Evolutionary conservation across 106 monocot species (phyloP).

Genomic region (Triglochin maritima): DNA sequence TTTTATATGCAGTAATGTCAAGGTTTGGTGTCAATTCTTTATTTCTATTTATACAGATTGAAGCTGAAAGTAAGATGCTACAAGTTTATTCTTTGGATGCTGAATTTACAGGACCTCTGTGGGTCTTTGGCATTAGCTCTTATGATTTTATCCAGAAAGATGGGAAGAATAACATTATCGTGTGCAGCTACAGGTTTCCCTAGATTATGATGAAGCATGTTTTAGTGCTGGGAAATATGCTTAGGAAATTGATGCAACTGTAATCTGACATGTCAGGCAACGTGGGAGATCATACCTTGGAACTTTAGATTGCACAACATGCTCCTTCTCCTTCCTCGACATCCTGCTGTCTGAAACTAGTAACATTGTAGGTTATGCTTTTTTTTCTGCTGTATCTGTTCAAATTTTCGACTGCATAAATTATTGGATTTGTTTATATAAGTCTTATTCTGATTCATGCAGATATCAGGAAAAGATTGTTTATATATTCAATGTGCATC

Average conservation of each 20-base stretch:
- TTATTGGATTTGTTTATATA: background rate
- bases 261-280: conserved; percentile 34
- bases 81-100: conserved; percentile 61
- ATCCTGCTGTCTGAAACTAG: conserved; percentile 62
- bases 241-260: background rate
- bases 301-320: conserved; percentile 37
- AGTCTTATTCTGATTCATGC: background rate
- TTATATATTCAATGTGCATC: conserved; percentile 82
- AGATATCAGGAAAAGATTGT: conserved; percentile 48
- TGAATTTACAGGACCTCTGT: conserved; percentile 79
- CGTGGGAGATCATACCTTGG: conserved; percentile 79
- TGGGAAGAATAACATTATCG: conserved; percentile 23
- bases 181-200: conserved; percentile 74
- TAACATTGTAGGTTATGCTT: conserved; percentile 45
- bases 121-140: conserved; percentile 86
- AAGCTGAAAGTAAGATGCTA: conserved; percentile 49
- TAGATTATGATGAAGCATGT: background rate
- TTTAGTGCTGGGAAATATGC: conserved; percentile 7
- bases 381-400: conserved; percentile 1
- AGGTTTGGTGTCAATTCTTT: background rate
- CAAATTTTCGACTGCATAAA: background rate
- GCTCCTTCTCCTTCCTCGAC: conserved; percentile 56
- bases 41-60: conserved; percentile 34
- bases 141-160: conserved; percentile 65
- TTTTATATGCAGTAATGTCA: no score